A percentile compares a stretch with the other conserved stretches of the same genome.
Conservation (phyloP, 805 yeast genomes). For the Tetrapisispora iriomotensis region DNA sequence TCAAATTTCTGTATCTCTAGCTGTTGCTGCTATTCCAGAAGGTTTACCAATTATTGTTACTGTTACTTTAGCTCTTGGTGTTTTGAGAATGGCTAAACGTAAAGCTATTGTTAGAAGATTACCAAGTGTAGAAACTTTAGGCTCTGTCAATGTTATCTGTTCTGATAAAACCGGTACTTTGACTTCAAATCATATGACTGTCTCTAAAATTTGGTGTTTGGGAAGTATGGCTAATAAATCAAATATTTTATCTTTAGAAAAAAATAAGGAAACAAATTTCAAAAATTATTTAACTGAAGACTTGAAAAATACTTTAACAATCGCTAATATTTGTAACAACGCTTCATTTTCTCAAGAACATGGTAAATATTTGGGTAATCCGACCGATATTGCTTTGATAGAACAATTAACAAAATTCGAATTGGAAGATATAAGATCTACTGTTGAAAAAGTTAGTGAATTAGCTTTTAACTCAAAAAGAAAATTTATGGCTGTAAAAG, state of each 20-base stretch:
- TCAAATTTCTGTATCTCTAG: constrained; percentile 91
- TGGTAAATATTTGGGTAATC: constrained; percentile 75
- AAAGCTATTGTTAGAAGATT: constrained; percentile 89
- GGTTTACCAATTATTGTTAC: constrained; percentile 98
- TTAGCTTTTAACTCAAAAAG: constrained; percentile 75
- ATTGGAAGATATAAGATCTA: constrained; percentile 56
- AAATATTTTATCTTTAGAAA: constrained; percentile 35
- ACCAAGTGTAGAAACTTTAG: constrained; percentile 92
- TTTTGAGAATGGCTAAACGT: constrained; percentile 88
- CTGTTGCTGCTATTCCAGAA: constrained; percentile 99
- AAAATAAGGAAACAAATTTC: constrained; percentile 32
- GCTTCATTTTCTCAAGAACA: constrained; percentile 58
- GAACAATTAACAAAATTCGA: constrained; percentile 66
- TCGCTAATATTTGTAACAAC: constrained; percentile 70
- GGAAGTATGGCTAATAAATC: constrained; percentile 40
- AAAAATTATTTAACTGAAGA: constrained; percentile 43
- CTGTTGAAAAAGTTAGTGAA: constrained; percentile 52
- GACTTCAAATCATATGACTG: constrained; percentile 87
- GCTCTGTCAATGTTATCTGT: constrained; percentile 88
- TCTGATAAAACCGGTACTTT: constrained; percentile 87
- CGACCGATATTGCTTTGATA: constrained; percentile 86
- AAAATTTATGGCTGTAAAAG: constrained; percentile 82
- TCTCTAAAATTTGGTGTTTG: constrained; percentile 70
- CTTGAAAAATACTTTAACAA: constrained; percentile 44
- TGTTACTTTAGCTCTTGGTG: constrained; percentile 93